Evolutionary conservation across 306 rosid genomes (phyloP), one percentile per base, ranked within the genome.

Genomic region (Adenanthera pavonina): DNA sequence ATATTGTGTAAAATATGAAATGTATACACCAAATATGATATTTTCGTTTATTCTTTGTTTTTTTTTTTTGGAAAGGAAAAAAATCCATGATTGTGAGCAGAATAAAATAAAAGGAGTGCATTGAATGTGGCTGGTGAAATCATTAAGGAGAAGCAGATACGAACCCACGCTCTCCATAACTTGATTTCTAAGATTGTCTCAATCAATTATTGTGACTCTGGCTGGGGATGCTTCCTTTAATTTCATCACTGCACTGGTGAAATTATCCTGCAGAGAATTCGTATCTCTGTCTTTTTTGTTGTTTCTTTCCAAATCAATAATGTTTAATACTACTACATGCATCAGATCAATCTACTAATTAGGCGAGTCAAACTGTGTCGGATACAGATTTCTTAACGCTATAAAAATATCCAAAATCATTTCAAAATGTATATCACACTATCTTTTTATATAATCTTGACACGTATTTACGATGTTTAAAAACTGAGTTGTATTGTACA

Each of bases 121-220:
- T 53, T 73, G 61, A 56, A 49, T 60, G 44, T 14, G 36, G 16
- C 5, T 54, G 6, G 8, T 20, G 43, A 47, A 20, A 48, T 25
- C 20, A 70, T 46, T 14, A n/a, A 12, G 14, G 19, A 49, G 20
- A 48, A 48, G 13, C 36, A 33, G n/a, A n/a, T 49, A 46, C 52
- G 84, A 75, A 62, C 40, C 75, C 38, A 46, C 61, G 40, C 10
- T 5, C 10, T 5, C 79, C 75, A 64, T 74, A 44, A 38, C 77
- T 71, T 80, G n/a, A 19, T 35, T 5, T n/a, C 16, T 17, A 80
- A 61, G 54, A 30, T 30, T 64, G 75, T 81, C 80, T 65, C 48
- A 52, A 7, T 52, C 51, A 66, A 64, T 81, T 74, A 74, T 38
- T 46, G 38, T 30, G 52, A 2, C 4, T 38, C 4, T 38, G 41